Conservation (phyloP, 805 yeast genomes). For the Ogataea neopini region DNA sequence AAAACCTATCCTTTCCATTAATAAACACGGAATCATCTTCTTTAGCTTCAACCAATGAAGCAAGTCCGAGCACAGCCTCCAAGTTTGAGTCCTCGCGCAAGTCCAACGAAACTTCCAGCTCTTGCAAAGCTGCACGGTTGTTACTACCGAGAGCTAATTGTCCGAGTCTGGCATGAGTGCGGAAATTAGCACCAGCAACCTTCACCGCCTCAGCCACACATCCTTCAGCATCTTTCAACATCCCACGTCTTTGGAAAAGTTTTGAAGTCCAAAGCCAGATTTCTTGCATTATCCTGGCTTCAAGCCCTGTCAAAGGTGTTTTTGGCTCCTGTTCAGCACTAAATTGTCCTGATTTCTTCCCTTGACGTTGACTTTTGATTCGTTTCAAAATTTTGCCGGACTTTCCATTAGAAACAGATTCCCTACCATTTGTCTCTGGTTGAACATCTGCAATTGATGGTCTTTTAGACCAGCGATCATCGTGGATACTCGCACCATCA, state of each 20-base stretch:
- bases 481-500: neutral
- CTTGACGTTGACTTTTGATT: conserved; percentile 14
- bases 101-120: conserved; percentile 64
- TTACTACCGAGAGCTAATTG: conserved; percentile 38
- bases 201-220: conserved; percentile 73
- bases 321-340: conserved; percentile 10
- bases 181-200: conserved; percentile 44
- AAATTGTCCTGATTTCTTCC: neutral
- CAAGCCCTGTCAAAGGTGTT: conserved; percentile 19
- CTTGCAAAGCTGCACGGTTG: conserved; percentile 52
- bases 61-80: conserved; percentile 55
- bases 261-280: conserved; percentile 77
- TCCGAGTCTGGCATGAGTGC: conserved; percentile 53
- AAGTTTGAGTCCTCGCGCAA: conserved; percentile 44
- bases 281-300: conserved; percentile 49
- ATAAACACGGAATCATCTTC: conserved; percentile 37
- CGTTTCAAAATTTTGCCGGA: conserved; percentile 16
- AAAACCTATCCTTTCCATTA: conserved; percentile 54
- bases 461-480: conserved; percentile 16
- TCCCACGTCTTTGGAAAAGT: conserved; percentile 58
- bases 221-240: conserved; percentile 61
- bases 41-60: conserved; percentile 43
- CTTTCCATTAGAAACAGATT: conserved; percentile 11
- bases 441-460: conserved; percentile 14
- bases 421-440: conserved; percentile 12